Evolutionary conservation across 768 basidiomycete genomes (phyloP).

Genomic region (Kwoniella bestiolae): DNA sequence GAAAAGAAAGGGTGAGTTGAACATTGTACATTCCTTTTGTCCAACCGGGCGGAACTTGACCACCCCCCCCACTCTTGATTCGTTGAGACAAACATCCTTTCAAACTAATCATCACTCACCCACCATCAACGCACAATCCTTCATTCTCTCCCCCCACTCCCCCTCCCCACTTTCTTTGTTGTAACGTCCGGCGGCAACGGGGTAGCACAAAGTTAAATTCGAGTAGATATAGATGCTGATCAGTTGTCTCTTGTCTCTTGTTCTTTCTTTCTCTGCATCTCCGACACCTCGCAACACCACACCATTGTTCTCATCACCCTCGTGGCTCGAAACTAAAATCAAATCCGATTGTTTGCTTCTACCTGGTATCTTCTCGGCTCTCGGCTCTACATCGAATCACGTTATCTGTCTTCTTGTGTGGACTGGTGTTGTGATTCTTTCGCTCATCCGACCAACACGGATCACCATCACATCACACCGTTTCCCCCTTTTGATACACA

Average conservation of each 20-base stretch:
- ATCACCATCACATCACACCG: conserved; percentile 1
- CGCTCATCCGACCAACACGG: conserved; percentile 15
- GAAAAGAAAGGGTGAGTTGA: conserved; percentile 6
- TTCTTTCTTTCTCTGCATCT: neutral
- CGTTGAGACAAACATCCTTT: neutral
- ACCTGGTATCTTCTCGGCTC: neutral
- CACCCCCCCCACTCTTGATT: neutral
- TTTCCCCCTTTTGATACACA: neutral
- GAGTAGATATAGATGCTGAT: neutral
- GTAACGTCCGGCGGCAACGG: conserved; percentile 7
- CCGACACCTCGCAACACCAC: neutral
- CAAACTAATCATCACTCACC: neutral
- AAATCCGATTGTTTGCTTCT: neutral
- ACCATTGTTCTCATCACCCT: too few relatives aligned
- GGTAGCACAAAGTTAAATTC: neutral
- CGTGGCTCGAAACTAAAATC: neutral
- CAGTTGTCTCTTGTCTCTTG: neutral
- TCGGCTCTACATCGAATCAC: neutral
- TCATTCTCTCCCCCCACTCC: neutral
- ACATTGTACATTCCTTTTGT: neutral
- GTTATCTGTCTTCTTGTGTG: neutral
- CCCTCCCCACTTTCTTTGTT: neutral
- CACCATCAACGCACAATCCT: neutral
- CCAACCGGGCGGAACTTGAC: neutral
- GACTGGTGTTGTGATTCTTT: neutral